Conservation (phyloP, 140 eudicot species). For the Bidens hawaiensis region DNA sequence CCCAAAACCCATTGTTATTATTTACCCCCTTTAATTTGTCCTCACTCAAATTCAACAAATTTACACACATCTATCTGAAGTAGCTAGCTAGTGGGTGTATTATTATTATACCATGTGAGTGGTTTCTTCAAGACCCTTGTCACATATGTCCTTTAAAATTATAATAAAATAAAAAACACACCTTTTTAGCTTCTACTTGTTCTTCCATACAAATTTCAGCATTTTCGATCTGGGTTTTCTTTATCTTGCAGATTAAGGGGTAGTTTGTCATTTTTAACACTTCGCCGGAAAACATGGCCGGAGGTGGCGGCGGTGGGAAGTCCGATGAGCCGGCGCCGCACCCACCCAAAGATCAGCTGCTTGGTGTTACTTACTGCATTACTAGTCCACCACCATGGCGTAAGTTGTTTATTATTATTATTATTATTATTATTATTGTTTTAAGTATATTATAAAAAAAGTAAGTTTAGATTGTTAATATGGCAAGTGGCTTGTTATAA, state of each 20-base stretch:
- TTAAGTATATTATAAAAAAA: neutral
- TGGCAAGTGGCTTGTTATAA: slow-evolving; percentile 20
- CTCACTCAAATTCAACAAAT: slow-evolving; percentile 13
- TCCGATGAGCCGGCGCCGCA: slow-evolving; percentile 89
- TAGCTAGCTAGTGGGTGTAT: no score
- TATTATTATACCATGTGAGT: slow-evolving; percentile 40
- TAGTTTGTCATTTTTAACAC: neutral
- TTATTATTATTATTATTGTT: no score
- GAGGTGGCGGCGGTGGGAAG: slow-evolving; percentile 64
- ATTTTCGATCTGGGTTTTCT: slow-evolving; percentile 47
- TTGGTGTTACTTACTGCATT: slow-evolving; percentile 83
- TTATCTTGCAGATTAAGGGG: slow-evolving; percentile 39
- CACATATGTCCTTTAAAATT: slow-evolving; percentile 19
- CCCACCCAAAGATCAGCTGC: slow-evolving; percentile 95
- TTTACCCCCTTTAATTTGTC: slow-evolving; percentile 22
- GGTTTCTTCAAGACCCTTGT: slow-evolving; percentile 23
- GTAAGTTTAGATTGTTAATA: neutral
- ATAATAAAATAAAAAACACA: slow-evolving; percentile 5
- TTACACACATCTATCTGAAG: slow-evolving; percentile 28
- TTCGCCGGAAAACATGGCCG: slow-evolving; percentile 43
- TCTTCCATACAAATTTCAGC: neutral
- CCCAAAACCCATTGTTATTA: slow-evolving; percentile 15
- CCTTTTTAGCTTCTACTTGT: slow-evolving; percentile 18
- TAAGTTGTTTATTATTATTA: neutral
- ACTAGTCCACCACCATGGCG: slow-evolving; percentile 99